phyloP scores from a whole-genome alignment of 1,284 basidiomycete genomes.

The Ganoderma meredithae region DNA sequence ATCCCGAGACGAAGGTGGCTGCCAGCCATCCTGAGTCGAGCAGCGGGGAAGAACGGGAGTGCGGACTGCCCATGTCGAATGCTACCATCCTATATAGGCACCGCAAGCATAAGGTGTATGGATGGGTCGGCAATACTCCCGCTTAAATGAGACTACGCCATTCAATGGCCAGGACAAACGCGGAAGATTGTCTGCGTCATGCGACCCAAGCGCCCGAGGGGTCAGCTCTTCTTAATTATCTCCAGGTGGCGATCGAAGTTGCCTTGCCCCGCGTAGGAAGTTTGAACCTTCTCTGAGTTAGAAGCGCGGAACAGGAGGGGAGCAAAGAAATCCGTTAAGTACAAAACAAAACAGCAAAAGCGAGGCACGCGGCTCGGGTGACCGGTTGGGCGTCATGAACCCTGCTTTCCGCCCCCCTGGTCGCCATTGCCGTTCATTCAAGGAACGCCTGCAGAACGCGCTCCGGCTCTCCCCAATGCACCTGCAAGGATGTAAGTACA shows the following conservation, averaged over 20 bases:
- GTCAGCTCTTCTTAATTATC: neutral
- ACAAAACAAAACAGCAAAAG: neutral
- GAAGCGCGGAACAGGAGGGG: neutral
- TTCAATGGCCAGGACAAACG: neutral
- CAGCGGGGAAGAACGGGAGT: neutral
- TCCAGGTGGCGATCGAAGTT: neutral
- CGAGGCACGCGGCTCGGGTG: neutral
- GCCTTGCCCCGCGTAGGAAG: neutral
- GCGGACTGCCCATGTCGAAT: neutral
- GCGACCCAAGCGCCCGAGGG: neutral
- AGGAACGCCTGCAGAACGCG: constrained; percentile 12
- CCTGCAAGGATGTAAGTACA: neutral
- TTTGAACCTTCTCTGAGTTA: neutral
- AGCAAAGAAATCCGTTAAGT: neutral
- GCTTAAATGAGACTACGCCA: neutral
- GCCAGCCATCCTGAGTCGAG: neutral
- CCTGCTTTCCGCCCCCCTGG: neutral
- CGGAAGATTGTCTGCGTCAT: neutral
- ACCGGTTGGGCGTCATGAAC: neutral
- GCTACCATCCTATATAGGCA: neutral
- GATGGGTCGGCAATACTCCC: neutral
- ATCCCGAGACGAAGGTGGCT: neutral
- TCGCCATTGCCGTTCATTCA: neutral
- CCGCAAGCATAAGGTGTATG: neutral
- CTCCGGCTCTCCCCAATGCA: constrained; percentile 21